Evolutionary conservation across 495 filamentous ascomycete genomes (phyloP), one percentile per base, ranked within the genome.

Genomic region (Hyaloscypha finlandica): DNA sequence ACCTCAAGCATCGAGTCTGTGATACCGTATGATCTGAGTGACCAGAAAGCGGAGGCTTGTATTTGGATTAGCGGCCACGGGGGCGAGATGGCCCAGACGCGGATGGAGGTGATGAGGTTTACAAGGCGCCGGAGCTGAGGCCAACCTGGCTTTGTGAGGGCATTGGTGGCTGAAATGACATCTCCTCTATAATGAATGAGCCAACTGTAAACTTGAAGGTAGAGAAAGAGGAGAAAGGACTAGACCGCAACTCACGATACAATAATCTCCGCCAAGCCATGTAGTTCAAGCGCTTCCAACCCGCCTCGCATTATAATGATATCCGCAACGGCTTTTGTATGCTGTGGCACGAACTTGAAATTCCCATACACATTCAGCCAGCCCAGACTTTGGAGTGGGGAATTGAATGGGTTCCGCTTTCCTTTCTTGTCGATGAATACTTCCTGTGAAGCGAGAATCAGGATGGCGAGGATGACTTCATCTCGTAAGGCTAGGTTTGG

Each of bases 361-460:
- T 64, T 64, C 8, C 61, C 61, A 56, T 64, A 64, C 14, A 64
- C 45, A 39, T 64, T 64, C 25, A 54, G 25, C 61, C 61, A 64
- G 29, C 53, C 22, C 61, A 64, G 32, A 37, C 45, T 37, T 37
- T 55, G 52, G 25, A 64, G 48, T 6, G 61, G 61, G 20, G 48
- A n/a, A 55, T 64, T 35, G 20, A 64, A 64, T 6, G 48, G 52
- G 22, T 64, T 55, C 32, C n/a, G 8, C 19, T 35, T 39, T 8
- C 45, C 61, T 29, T 20, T 30, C 16, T 20, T 11, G 9, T 30
- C 16, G 2, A 25, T 25, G 2, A 61, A n/a, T 8, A 55, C 48
- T 55, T 64, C 61, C 1, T 64, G 61, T 48, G 45, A 64, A 8
- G n/a, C 52, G 8, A 64, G 48, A 4, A 55, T 35, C 31, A 64